These are phyloP conservation scores for Terana coerulea DNA, from an alignment of 768 basidiomycete species.

Conservation along the genomic window DNA sequence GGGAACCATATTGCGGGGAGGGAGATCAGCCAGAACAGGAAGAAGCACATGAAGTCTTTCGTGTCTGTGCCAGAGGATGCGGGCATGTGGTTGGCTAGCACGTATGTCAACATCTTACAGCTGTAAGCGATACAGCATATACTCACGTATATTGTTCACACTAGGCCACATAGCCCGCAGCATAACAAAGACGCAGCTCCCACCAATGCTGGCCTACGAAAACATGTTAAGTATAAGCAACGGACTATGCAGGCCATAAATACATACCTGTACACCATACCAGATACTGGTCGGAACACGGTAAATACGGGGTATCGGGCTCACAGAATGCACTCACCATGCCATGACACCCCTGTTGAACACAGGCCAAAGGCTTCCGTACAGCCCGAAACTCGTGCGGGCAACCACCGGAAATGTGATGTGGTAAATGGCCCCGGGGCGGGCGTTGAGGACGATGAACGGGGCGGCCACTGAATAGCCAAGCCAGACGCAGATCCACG, in stretches of 20 bases:
- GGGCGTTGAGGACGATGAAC: constrained; percentile 74
- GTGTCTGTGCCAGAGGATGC: constrained; percentile 69
- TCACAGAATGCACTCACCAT: constrained; percentile 44
- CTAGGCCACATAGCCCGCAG: constrained; percentile 75
- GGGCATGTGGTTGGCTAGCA: constrained; percentile 67
- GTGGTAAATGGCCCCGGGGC: constrained; percentile 74
- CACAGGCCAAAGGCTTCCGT: constrained; percentile 75
- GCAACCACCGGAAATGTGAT: constrained; percentile 74
- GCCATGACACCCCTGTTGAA: constrained; percentile 74
- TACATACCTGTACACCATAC: constrained; percentile 83
- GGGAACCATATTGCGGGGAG: constrained; percentile 82
- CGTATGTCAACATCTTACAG: not conserved
- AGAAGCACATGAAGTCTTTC: constrained; percentile 77
- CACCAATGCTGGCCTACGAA: constrained; percentile 82
- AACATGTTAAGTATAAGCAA: not conserved
- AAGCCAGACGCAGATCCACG: constrained; percentile 78
- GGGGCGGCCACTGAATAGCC: constrained; percentile 41
- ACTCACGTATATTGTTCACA: constrained; percentile 60
- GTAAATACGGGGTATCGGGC: too few species aligned
- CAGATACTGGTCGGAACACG: constrained; percentile 49
- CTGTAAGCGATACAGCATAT: not conserved
- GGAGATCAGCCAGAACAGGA: constrained; percentile 82
- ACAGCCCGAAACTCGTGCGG: constrained; percentile 75
- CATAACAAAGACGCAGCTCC: constrained; percentile 71
- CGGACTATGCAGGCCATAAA: not conserved